Evolutionary conservation across 306 rosid species (phyloP), one percentile per base, ranked within the genome.

Genomic region (Cicer pinnatifidum): DNA sequence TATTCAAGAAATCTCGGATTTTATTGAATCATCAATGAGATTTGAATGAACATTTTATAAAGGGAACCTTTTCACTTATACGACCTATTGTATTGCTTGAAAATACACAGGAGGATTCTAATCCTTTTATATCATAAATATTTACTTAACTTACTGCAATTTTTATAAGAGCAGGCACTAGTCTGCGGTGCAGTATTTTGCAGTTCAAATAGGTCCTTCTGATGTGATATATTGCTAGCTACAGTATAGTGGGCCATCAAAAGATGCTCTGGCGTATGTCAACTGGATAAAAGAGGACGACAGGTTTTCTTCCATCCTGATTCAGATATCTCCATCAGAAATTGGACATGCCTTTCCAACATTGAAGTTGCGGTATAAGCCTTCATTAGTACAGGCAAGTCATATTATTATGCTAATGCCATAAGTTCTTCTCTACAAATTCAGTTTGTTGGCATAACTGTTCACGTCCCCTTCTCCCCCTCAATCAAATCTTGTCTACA

Each of bases 221-320:
- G 78, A 67, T 81, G 44, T 81, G 28, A 66, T 75, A 54, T 62
- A 68, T 81, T 66, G 17, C 17, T 77, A 78, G 23, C 76, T 75
- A 65, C 97, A 91, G 98, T 94, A 83, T 82, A 94, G 98, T 82
- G 98, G 97, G 50, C 97, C 95, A 9, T 87, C 85, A 17, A 88
- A 86, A 86, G 92, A 88, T 61, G 97, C 97, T 45, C 51, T 89
- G 67, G 80, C 82, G 0, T 94, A 94, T 83, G 91, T 90, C 70
- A 78, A 84, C 80, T 94, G 97, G 98, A 69, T 94, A 73, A 91
- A 86, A 77, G 85, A 80, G 72, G 97, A 94, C 78, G 53, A 68
- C 17, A 87, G 91, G 80, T 94, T 94, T 87, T 88, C 92, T 16
- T 79, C 84, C 72, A 83, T 87, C 66, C 79, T 88, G 57, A 85